A percentile compares a stretch with the other conserved stretches of the same genome.
phyloP scores from a whole-genome alignment of 371 early-diverging fungal genomes.

The Amoeboaphelidium occidentale region DNA sequence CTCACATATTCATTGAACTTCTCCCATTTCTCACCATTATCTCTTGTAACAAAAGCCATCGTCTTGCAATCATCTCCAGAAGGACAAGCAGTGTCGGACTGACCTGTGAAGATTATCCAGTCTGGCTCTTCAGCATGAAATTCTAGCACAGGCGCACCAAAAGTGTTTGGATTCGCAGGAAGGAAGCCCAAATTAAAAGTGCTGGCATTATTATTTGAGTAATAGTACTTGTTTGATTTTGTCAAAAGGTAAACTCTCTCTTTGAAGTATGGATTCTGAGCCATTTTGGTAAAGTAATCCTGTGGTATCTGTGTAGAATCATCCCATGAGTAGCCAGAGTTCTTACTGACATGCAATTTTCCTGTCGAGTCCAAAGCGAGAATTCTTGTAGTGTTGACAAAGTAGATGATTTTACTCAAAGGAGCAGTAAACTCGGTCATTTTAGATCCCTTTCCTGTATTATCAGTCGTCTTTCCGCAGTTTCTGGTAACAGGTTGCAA shows the following conservation, averaged over 20 bases:
- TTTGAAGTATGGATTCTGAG: slow-evolving; percentile 40
- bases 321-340: not conserved
- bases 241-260: slow-evolving; percentile 42
- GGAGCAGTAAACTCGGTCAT: slow-evolving; percentile 8
- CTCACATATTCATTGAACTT: slow-evolving; percentile 38
- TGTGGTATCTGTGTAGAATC: not conserved
- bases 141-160: slow-evolving; percentile 27
- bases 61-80: slow-evolving; percentile 28
- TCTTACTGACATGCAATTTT: not conserved
- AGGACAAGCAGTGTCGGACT: slow-evolving; percentile 21
- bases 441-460: not conserved
- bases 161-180: slow-evolving; percentile 29
- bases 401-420: slow-evolving; percentile 20
- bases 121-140: slow-evolving; percentile 53
- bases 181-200: slow-evolving; percentile 26
- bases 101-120: slow-evolving; percentile 52
- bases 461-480: not conserved
- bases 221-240: slow-evolving; percentile 18
- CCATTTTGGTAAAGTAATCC: slow-evolving; percentile 10
- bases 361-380: not conserved
- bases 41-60: slow-evolving; percentile 37
- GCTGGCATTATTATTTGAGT: slow-evolving; percentile 41
- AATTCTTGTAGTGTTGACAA: slow-evolving; percentile 9
- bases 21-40: slow-evolving; percentile 45
- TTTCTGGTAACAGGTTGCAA: slow-evolving; percentile 13